Evolutionary conservation across 345 rosid species (phyloP).

Genomic region (Eucalyptus urophylla): DNA sequence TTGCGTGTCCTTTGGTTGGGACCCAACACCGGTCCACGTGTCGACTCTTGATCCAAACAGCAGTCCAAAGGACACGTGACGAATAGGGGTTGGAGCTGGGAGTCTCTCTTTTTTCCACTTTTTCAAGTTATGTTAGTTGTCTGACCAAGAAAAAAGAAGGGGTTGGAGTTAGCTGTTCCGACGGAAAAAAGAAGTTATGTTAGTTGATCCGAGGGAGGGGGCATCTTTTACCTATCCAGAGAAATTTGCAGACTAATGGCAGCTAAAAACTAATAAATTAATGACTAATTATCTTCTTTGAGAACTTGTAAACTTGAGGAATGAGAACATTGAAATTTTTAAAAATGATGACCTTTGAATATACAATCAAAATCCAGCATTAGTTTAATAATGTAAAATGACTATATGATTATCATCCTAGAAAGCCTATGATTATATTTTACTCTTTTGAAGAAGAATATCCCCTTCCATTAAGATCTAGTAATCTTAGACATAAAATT

Average conservation of each 20-base stretch:
- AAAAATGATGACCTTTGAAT: not conserved
- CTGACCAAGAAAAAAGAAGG: too few relatives aligned
- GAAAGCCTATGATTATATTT: not conserved
- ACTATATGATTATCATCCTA: too few relatives aligned
- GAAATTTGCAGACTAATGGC: not conserved
- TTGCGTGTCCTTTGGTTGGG: not conserved
- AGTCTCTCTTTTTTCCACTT: not conserved
- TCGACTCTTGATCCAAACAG: not conserved
- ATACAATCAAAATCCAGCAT: accelerated
- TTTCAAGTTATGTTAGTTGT: not conserved
- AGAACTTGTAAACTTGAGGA: not conserved
- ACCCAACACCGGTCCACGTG: not conserved
- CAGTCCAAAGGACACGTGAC: not conserved
- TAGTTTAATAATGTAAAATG: not conserved
- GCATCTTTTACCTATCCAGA: not conserved
- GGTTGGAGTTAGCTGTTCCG: not conserved
- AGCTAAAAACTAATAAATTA: not conserved
- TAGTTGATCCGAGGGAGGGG: not conserved
- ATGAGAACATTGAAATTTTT: too few relatives aligned
- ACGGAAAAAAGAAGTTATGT: not conserved
- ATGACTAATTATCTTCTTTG: not conserved
- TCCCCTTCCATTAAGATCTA: not conserved
- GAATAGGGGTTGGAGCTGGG: not conserved
- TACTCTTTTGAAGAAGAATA: not conserved
- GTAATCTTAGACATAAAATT: not conserved